Evolutionary conservation across 2,329 filamentous ascomycete genomes (phyloP), one percentile per base, ranked within the genome.

Genomic region (Aureobasidium vineae): DNA sequence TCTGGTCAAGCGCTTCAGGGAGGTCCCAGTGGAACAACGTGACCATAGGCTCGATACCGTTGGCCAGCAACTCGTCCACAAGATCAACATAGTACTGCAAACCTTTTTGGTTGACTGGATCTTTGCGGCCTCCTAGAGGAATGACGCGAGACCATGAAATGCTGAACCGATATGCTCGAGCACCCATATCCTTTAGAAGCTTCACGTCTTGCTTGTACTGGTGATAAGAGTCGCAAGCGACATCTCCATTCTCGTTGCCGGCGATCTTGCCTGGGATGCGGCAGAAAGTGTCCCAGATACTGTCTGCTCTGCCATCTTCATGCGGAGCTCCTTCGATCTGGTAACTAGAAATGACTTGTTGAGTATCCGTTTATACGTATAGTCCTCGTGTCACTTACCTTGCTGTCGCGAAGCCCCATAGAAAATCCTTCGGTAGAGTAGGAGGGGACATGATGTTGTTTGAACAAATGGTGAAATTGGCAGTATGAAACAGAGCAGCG

Each of bases 11-110:
- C 67, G 81, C 88, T 72, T 92, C 87, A 3, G 92, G 92, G 10
- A 95, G 83, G 79, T 96, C 92, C 91, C 92, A 96, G 79, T 96
- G 92, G 78, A 89, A 91, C n/a, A 96, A 82, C 2, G 92, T 96
- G 73, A 96, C 85, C 77, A 95, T 87, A 1, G 92, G 92, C 26
- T 83, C 85, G 73, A 96, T 95, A 67, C 88, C 90, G 7, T 88
- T 90, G 5, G 83, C 90, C 53, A 90, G 82, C 61, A 96, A 83
- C 73, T 91, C 89, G 75, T 95, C 89, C 52, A 92, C 87, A 69
- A 96, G 88, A 73, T 88, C 87, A 74, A 87, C 82, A 77, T 96
- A 96, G 80, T 91, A 89, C 71, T 89, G 85, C 49, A 96, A 78
- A 36, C 91, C 92, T 67, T 85, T 84, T 73, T 90, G 83, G 80